Evolutionary conservation across 768 basidiomycete genomes (phyloP), one percentile per base, ranked within the genome.

Genomic region (Mycena galericulata): DNA sequence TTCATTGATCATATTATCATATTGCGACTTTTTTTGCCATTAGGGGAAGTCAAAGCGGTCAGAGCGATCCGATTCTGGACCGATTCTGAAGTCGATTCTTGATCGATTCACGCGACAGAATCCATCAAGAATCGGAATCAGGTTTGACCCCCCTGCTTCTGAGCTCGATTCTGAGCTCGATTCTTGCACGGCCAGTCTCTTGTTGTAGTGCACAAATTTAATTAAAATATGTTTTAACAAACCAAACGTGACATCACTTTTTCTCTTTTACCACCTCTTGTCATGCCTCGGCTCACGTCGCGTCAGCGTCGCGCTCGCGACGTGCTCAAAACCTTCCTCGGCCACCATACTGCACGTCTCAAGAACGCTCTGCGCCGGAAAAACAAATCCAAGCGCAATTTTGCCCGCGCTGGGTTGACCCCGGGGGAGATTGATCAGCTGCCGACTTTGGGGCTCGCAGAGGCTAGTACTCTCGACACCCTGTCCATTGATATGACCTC

Each of bases 111-210:
- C 11, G 20, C n/a, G 8, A 26, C 40, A 45, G 41, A 58, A 58
- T 58, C 56, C 17, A 30, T 58, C 40, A 43, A 45, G 56, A 58
- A 58, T 58, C 41, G 41, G 30, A 20, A 43, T n/a, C 41, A 58
- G 27, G 22, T 58, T 46, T 58, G 56, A 58, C 56, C 41, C 9
- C 40, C 56, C 56, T n/a, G n/a, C n/a, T n/a, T n/a, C n/a, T n/a
- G n/a, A n/a, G n/a, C n/a, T n/a, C 26, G 18, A 7, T 58, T 43
- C 18, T 41, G 10, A 43, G 18, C n/a, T 43, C 56, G 56, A 58
- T 58, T 58, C 56, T 38, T 38, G 10, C 17, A 9, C 38, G 38
- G 9, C 38, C 17, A 17, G 10, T 38, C 17, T 38, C 38, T 46
- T 5, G 27, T 4, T 30, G 3, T 24, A 26, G 43, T 58, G 9